Evolutionary conservation across 2,329 filamentous ascomycete genomes (phyloP).

Genomic region (Scytalidium lignicola): DNA sequence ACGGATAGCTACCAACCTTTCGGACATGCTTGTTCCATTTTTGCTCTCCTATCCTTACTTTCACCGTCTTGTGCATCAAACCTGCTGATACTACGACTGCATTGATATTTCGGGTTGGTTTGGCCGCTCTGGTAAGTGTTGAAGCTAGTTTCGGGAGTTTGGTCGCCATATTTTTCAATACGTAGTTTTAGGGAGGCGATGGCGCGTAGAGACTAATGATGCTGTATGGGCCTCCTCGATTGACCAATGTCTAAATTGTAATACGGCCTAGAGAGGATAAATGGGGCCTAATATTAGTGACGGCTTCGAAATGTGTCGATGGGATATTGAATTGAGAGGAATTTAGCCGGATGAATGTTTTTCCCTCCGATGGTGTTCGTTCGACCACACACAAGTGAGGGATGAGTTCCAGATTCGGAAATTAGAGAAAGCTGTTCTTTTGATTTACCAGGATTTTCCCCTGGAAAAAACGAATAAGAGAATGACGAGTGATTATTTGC

Average conservation of each 20-base stretch:
- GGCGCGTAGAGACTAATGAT: too few relatives aligned
- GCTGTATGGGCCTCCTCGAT: too few relatives aligned
- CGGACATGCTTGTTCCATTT: slow-evolving; percentile 68
- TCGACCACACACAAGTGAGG: not conserved
- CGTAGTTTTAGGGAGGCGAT: too few relatives aligned
- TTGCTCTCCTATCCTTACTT: slow-evolving; percentile 66
- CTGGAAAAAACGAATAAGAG: not conserved
- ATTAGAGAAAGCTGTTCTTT: not conserved
- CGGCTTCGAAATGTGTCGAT: not conserved
- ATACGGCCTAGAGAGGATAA: too few relatives aligned
- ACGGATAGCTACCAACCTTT: slow-evolving; percentile 50
- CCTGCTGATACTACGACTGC: slow-evolving; percentile 71
- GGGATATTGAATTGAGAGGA: not conserved
- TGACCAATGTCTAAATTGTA: too few relatives aligned
- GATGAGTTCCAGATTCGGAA: not conserved
- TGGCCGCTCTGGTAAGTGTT: slow-evolving; percentile 1
- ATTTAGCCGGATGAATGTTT: not conserved
- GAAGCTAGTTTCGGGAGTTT: not conserved
- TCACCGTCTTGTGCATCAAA: slow-evolving; percentile 73
- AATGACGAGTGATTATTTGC: slow-evolving; percentile 24
- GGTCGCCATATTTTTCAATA: too few relatives aligned
- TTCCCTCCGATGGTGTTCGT: not conserved
- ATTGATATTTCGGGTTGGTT: slow-evolving; percentile 12
- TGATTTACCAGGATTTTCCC: not conserved
- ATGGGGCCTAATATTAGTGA: too few relatives aligned